Evolutionary conservation across 2,329 filamentous ascomycete species (phyloP).

Genomic region (Teratosphaeria viscida): DNA sequence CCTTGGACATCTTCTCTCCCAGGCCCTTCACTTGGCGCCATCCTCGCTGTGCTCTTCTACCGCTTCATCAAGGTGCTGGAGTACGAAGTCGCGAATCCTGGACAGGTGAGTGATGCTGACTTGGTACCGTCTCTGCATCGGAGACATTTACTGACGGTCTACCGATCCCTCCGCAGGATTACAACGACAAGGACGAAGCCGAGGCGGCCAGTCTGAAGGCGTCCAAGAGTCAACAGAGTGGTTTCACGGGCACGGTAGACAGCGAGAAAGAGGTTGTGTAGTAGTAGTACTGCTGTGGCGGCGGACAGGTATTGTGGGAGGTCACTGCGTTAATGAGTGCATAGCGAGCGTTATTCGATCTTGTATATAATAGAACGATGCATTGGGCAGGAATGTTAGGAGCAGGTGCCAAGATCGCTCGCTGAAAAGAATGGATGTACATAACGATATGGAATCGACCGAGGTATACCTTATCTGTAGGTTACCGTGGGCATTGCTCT

Average conservation of each 20-base stretch:
- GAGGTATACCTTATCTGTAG: too few species aligned
- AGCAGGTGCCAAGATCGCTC: too few species aligned
- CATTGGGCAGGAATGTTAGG: neutral
- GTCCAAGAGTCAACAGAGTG: neutral
- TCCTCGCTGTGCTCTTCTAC: constrained; percentile 29
- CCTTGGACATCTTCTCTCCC: neutral
- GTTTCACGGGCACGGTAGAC: neutral
- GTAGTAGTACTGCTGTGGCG: neutral
- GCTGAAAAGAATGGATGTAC: too few species aligned
- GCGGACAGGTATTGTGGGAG: neutral
- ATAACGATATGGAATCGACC: too few species aligned
- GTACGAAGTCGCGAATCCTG: constrained; percentile 33
- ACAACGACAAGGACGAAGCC: constrained; percentile 2
- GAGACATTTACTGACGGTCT: neutral
- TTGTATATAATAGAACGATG: neutral
- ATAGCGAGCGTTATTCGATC: neutral
- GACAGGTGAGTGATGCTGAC: constrained; percentile 2
- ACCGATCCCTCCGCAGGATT: neutral
- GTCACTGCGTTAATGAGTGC: neutral
- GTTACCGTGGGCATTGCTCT: too few species aligned
- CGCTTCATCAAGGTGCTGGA: constrained; percentile 31
- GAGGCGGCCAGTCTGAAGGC: constrained; percentile 2
- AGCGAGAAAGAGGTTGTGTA: constrained; percentile 1
- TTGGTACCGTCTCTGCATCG: too few species aligned
- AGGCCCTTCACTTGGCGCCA: constrained; percentile 2